These are phyloP conservation scores for Eutrema heterophyllum DNA, from an alignment of 345 rosid species.

Conservation along the genomic window DNA sequence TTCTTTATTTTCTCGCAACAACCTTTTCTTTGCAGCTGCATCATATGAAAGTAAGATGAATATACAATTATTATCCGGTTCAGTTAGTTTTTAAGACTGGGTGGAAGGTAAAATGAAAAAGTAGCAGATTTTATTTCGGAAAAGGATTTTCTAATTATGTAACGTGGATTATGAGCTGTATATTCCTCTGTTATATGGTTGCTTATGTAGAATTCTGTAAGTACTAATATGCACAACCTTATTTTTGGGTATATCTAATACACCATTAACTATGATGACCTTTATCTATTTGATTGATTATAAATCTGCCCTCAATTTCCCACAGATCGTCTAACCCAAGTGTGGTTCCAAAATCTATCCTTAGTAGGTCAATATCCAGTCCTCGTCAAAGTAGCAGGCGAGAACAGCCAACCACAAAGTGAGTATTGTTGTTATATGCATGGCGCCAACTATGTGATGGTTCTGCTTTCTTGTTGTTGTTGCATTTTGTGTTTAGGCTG, in stretches of 20 bases:
- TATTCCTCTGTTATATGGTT: not conserved
- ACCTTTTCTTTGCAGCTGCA: not conserved
- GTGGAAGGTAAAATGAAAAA: not conserved
- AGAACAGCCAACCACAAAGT: slow-evolving; percentile 17
- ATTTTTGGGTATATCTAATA: not conserved
- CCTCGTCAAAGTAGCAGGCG: slow-evolving; percentile 18
- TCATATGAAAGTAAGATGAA: not conserved
- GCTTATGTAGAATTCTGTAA: not conserved
- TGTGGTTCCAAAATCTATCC: slow-evolving; percentile 5
- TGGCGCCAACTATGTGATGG: not conserved
- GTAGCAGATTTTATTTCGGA: not conserved
- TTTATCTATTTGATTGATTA: not conserved
- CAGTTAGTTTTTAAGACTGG: not conserved
- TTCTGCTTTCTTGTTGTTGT: not conserved
- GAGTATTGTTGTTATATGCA: slow-evolving; percentile 13
- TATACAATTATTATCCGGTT: not conserved
- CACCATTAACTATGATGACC: not conserved
- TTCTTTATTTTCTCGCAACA: not conserved
- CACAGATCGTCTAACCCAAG: slow-evolving; percentile 7
- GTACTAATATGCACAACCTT: not conserved
- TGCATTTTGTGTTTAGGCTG: not conserved
- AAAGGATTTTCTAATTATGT: not conserved
- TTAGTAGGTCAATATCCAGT: not conserved
- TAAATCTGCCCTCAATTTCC: not conserved
- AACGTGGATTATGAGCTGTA: slow-evolving; percentile 1